Evolutionary conservation across 768 basidiomycete species (phyloP), one percentile per base, ranked within the genome.

Genomic region (Termitomyces sp.): DNA sequence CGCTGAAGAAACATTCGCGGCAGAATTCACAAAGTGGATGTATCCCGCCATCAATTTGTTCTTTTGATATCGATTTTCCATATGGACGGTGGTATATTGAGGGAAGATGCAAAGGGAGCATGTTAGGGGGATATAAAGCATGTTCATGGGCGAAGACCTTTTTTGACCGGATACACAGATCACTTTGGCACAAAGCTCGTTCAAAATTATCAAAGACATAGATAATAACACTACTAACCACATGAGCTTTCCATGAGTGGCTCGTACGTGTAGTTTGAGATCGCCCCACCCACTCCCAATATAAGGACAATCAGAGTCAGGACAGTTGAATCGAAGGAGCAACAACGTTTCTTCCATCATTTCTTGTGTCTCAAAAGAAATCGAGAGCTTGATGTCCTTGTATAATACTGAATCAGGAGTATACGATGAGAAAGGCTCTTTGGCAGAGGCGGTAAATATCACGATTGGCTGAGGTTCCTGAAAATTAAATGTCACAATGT

Each of bases 121-220:
- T 55, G 75, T 67, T 86, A 61, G 70, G 80, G 1, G 86, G 78
- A 69, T 96, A 99, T 30, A 97, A 70, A 1, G 86, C 83, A 67
- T 98, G 96, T 71, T 99, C 96, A 72, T 99, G 95, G 1, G 92
- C 79, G 70, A 99, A 99, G 41, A 98, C 89, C 65, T 97, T 97
- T 75, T 98, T 95, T 70, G 81, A 81, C 53, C 86, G 81, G 57
- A 94, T 86, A 69, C 97, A 99, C 2, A 99, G 70, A 64, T 93
- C 92, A 66, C 93, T 95, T 58, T 16, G n/a, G 18, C 5, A 33
- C 6, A 49, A 42, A 24, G 53, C 22, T 48, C 39, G 4, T n/a
- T 42, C 39, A 46, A 12, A 34, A 53, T 33, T 27, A 33, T 11
- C 18, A 11, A 42, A 44, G 33, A 41, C 18, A 51, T 55, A 22